phyloP scores from a whole-genome alignment of 257 asterid genomes.

The Solanum appendiculatum region DNA sequence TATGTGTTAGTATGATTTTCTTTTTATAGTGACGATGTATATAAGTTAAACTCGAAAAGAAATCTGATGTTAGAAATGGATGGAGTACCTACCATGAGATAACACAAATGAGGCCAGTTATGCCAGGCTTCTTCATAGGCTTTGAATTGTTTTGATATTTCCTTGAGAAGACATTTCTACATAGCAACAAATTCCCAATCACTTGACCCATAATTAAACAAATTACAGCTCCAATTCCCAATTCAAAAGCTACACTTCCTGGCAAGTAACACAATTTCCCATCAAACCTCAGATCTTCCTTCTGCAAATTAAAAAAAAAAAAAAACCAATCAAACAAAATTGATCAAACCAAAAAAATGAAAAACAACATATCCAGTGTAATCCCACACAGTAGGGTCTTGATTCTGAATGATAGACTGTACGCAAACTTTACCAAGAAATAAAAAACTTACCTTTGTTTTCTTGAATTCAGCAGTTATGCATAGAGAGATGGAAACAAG shows the following conservation, averaged over 20 bases:
- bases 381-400: too few relatives aligned
- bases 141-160: slow-evolving; percentile 10
- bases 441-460: slow-evolving; percentile 32
- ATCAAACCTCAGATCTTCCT: slow-evolving; percentile 48
- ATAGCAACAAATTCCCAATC: slow-evolving; percentile 34
- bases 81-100: slow-evolving; percentile 47
- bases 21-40: too few relatives aligned
- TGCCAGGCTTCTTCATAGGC: slow-evolving; percentile 14
- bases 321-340: background rate
- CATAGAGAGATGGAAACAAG: slow-evolving; percentile 46
- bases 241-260: slow-evolving; percentile 30
- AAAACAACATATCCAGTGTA: background rate
- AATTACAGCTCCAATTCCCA: slow-evolving; percentile 48
- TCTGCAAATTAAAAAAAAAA: slow-evolving; percentile 18
- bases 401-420: background rate
- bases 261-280: slow-evolving; percentile 60
- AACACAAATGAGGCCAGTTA: slow-evolving; percentile 19
- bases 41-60: background rate
- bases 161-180: slow-evolving; percentile 19
- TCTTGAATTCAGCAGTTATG: slow-evolving; percentile 68
- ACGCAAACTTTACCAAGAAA: background rate
- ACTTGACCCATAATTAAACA: slow-evolving; percentile 32
- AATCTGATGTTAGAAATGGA: background rate
- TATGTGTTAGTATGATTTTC: background rate
- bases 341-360: background rate